Evolutionary conservation across 2,329 filamentous ascomycete species (phyloP), one percentile per base, ranked within the genome.

Genomic region (Penicillium psychrosexuale): DNA sequence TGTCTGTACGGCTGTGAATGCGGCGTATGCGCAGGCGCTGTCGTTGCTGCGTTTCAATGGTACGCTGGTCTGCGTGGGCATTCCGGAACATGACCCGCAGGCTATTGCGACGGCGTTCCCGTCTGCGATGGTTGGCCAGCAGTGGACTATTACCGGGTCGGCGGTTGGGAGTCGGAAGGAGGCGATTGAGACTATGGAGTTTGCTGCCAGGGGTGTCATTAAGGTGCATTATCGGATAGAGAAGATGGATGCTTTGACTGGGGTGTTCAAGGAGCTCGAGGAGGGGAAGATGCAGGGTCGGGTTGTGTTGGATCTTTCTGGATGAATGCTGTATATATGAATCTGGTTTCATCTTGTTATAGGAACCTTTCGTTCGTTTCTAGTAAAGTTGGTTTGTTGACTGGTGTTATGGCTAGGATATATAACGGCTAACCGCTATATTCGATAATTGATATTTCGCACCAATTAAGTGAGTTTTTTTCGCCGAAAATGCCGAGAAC

Each of bases 1-100:
- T 17, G 82, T 87, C 15, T 79, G 78, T 59, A 78, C 78, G 1
- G 74, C 75, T 34, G 74, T 72, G 27, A 80, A 81, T 56, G 71
- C 69, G 31, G 78, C 79, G 1, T 82, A 82, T 64, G 72, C 70
- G 37, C 79, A 81, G 68, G 75, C 75, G 3, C 57, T 80, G 47
- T 69, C 68, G 42, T 71, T 81, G 53, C 65, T 82, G n/a, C 71
- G 76, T 24, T 77, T 79, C 57, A 72, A 75, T 43, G 80, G 80
- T 1, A 78, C 76, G 1, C 47, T 82, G n/a, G 78, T 81, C 5
- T 80, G 78, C 58, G 76, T 81, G 5, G 80, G 80, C 5, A 71
- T 82, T 34, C 80, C 80, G 9, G 77, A 80, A 56, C 73, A 78
- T 43, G 70, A 73, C 2, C 63, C 69, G 1, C 62, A 72, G 48